Base-by-base conservation (phyloP, 2,329 filamentous ascomycete genomes). In the Teratosphaeriaceae sp. region DNA sequence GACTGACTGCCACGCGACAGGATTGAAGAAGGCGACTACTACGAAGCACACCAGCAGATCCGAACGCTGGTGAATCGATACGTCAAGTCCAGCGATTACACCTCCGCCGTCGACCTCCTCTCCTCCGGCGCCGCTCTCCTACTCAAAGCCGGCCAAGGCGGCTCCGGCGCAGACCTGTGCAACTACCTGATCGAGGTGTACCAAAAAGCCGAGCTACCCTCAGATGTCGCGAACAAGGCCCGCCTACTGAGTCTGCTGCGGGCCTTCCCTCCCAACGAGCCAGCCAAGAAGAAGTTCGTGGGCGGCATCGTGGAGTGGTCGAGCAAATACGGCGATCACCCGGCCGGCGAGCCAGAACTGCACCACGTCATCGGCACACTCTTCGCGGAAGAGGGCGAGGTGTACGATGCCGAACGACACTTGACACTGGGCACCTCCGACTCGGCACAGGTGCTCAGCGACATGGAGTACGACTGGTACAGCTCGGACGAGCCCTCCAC, bases 1-100 rank as follows among this genome's bases (percentile, higher is more conserved):
- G 43, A 9, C 21, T 51, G 9, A 54, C 26, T 47, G 38, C 31
- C 44, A 27, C 24, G 12, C 31, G 24, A 21, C 58, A 86, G 88
- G 67, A 95, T 95, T 66, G 75, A 80, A 54, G 88, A 94, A 66
- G 90, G 89, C 59, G 84, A 92, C 64, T 96, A 80, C 75, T 98
- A 98, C 72, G 92, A 98, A 76, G 92, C 92, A 45, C 90, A 97
- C 70, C 92, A 98, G 68, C 92, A 98, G 72, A 87, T 95, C 53
- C 88, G 92, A 50, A 89, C 96, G 42, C 90, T 96, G 55, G 89
- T 89, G 48, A 84, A 88, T 29, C 88, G 94, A 45, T 94, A 98
- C 70, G 81, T 90, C 65, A 97, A 97, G 71, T 76, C 84, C 33
- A 72, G 78, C 48, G 90, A 90, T 75, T 96, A 85, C 77, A 65